Evolutionary conservation across 306 rosid genomes (phyloP).

Genomic region (Pueraria montana): DNA sequence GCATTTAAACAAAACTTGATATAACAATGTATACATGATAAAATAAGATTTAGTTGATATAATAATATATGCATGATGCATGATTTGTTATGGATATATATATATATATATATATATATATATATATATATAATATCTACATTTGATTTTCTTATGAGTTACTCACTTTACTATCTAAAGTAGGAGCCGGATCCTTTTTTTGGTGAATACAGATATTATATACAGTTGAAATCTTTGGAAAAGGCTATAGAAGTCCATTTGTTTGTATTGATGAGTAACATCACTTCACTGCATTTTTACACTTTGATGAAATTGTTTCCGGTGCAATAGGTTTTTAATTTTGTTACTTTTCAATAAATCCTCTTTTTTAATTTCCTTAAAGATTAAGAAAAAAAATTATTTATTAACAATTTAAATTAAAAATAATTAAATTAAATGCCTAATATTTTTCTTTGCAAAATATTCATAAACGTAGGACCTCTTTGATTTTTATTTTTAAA

Average conservation of each 20-base stretch:
- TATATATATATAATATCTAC: too few relatives aligned
- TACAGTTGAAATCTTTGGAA: neutral
- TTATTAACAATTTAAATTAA: neutral
- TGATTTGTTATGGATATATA: too few relatives aligned
- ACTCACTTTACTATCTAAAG: neutral
- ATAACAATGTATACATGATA: too few relatives aligned
- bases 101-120: too few relatives aligned
- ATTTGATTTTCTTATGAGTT: neutral
- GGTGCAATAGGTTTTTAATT: neutral
- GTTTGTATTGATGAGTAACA: conserved; percentile 10
- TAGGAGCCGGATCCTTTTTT: neutral
- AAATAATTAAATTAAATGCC: neutral
- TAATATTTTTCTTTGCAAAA: neutral
- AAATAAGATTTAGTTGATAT: too few relatives aligned
- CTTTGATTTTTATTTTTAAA: neutral
- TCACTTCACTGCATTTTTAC: neutral
- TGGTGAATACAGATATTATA: too few relatives aligned
- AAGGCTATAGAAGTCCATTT: neutral
- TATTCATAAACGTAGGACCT: neutral
- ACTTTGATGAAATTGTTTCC: neutral
- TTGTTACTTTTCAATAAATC: neutral
- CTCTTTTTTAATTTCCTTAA: neutral
- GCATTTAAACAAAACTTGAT: too few relatives aligned
- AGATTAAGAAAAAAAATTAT: neutral
- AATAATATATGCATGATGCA: too few relatives aligned